A percentile compares a stretch with the other conserved stretches of the same genome.
These are phyloP conservation scores for Podospora anserina DNA, from an alignment of 495 filamentous ascomycete genomes.

Conservation along the genomic window DNA sequence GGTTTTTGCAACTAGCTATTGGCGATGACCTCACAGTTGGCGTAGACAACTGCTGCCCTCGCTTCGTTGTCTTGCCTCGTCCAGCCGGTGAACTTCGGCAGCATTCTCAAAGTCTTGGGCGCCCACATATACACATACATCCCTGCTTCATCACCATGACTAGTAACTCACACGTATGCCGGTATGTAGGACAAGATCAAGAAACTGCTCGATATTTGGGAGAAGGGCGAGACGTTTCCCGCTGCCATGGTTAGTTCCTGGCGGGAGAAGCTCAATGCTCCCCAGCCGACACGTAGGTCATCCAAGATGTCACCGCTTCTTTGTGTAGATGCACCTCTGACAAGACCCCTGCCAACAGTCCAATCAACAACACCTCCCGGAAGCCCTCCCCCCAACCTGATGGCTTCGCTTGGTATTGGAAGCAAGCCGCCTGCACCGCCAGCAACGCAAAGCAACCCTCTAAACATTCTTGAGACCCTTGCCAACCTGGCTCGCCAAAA, in stretches of 20 bases:
- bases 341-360: constrained; percentile 45
- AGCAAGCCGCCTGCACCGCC: constrained; percentile 25
- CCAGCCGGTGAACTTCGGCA: not conserved
- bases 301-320: constrained; percentile 14
- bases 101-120: not conserved
- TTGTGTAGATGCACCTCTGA: constrained; percentile 28
- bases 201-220: constrained; percentile 97
- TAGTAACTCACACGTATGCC: constrained; percentile 41
- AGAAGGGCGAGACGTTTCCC: constrained; percentile 90
- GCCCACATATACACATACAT: not conserved
- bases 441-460: constrained; percentile 20
- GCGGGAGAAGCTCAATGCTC: constrained; percentile 74
- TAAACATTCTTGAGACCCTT: constrained; percentile 73
- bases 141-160: constrained; percentile 7
- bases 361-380: constrained; percentile 78
- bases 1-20: no score
- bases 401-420: constrained; percentile 25
- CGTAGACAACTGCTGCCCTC: not conserved
- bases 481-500: constrained; percentile 85
- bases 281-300: constrained; percentile 62
- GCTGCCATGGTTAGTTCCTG: constrained; percentile 74
- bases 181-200: constrained; percentile 85
- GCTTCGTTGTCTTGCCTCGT: not conserved
- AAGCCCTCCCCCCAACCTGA: constrained; percentile 59
- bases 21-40: not conserved